These are phyloP conservation scores for Colletotrichum godetiae DNA, from an alignment of 2,329 filamentous ascomycete species.

Conservation along the genomic window DNA sequence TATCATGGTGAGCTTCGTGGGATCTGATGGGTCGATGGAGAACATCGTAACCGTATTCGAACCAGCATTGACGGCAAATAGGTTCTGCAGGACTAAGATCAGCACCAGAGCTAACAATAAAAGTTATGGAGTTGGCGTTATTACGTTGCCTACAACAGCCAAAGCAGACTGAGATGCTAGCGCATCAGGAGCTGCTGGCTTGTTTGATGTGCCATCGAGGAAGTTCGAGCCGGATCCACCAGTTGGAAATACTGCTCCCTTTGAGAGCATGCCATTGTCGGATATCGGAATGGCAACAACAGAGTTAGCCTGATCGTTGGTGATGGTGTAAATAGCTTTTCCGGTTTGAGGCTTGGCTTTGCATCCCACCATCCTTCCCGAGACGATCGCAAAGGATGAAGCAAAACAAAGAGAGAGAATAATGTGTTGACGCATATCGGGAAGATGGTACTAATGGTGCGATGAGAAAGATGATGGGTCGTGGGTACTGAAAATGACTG, in stretches of 20 bases:
- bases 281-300: conserved; percentile 62
- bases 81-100: conserved; percentile 45
- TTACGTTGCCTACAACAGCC: conserved; percentile 61
- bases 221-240: conserved; percentile 58
- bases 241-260: conserved; percentile 55
- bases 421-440: not conserved
- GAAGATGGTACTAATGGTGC: too few species aligned
- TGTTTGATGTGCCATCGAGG: conserved; percentile 49
- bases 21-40: conserved; percentile 51
- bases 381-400: not conserved
- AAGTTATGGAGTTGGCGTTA: conserved; percentile 15
- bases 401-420: not conserved
- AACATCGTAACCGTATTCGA: conserved; percentile 65
- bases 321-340: conserved; percentile 64
- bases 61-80: conserved; percentile 68
- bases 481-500: too few species aligned
- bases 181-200: conserved; percentile 59
- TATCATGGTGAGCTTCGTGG: conserved; percentile 56
- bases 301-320: conserved; percentile 61
- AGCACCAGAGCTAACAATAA: not conserved
- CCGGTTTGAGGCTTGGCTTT: not conserved
- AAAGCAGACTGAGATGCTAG: conserved; percentile 63
- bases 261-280: conserved; percentile 57
- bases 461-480: too few species aligned
- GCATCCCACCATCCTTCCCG: not conserved